Evolutionary conservation across 2,329 filamentous ascomycete genomes (phyloP).

Genomic region (Cladosporium sp.): DNA sequence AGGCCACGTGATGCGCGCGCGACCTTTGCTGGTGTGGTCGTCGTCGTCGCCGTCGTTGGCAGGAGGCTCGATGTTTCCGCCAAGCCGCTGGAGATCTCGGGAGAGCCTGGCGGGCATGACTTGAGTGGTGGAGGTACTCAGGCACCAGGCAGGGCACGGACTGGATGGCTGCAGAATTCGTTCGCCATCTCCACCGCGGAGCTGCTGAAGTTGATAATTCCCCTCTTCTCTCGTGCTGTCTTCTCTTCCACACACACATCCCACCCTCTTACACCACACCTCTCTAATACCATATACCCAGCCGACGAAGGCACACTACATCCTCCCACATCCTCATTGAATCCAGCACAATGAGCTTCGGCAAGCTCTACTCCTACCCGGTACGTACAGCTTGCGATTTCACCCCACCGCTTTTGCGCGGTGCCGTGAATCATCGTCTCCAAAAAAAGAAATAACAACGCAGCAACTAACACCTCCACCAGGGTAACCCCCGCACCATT

Average conservation of each 20-base stretch:
- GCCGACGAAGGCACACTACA: constrained; percentile 37
- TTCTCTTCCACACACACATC: constrained; percentile 16
- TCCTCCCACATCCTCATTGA: constrained; percentile 19
- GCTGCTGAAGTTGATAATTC: constrained; percentile 14
- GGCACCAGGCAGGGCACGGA: not conserved
- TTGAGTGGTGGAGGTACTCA: not conserved
- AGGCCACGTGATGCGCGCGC: constrained; percentile 13
- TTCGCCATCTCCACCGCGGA: constrained; percentile 16
- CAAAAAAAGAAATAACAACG: not conserved
- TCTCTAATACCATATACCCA: constrained; percentile 16
- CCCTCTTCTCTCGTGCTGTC: constrained; percentile 12
- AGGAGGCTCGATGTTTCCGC: constrained; percentile 13
- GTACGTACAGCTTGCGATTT: constrained; percentile 53
- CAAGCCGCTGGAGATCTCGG: not conserved
- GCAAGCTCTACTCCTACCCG: constrained; percentile 89
- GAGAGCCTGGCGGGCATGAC: constrained; percentile 1
- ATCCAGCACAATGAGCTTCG: constrained; percentile 66
- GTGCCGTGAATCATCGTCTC: constrained; percentile 16
- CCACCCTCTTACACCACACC: constrained; percentile 7
- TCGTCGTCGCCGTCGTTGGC: constrained; percentile 4
- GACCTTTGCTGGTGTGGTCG: not conserved
- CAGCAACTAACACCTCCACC: constrained; percentile 13
- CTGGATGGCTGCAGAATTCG: constrained; percentile 15
- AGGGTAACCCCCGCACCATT: constrained; percentile 89
- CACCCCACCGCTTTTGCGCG: constrained; percentile 19